phyloP scores from a whole-genome alignment of 345 rosid genomes.

The Ailanthus altissimus region DNA sequence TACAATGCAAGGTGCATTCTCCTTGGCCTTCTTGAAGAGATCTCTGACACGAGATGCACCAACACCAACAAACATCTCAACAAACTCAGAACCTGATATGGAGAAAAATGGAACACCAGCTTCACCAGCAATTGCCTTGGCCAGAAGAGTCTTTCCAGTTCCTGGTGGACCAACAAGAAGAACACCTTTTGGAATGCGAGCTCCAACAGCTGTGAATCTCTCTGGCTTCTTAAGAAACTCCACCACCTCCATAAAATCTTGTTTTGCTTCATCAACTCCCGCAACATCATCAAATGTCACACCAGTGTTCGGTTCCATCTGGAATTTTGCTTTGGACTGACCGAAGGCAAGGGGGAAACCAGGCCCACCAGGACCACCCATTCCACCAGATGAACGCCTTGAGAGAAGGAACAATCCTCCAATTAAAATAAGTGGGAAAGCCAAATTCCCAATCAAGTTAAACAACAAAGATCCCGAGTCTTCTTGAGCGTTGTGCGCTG shows the following conservation, averaged over 20 bases:
- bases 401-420: slow-evolving; percentile 98
- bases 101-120: slow-evolving; percentile 98
- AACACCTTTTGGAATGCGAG: slow-evolving; percentile 96
- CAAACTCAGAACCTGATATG: slow-evolving; percentile 96
- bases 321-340: slow-evolving; percentile 97
- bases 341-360: slow-evolving; percentile 88
- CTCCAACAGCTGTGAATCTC: slow-evolving; percentile 97
- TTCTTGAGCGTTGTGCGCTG: slow-evolving; percentile 98
- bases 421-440: slow-evolving; percentile 86
- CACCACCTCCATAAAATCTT: slow-evolving; percentile 98
- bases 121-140: slow-evolving; percentile 99
- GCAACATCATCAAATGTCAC: slow-evolving; percentile 99
- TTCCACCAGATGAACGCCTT: slow-evolving; percentile 89
- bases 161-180: slow-evolving; percentile 99
- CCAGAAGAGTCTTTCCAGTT: slow-evolving; percentile 97
- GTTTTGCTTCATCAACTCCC: slow-evolving; percentile 99
- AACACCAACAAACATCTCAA: slow-evolving; percentile 98
- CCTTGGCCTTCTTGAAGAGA: slow-evolving; percentile 94
- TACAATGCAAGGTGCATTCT: slow-evolving; percentile 96
- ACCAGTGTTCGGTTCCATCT: slow-evolving; percentile 98
- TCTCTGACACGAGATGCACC: slow-evolving; percentile 97
- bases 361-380: slow-evolving; percentile 99
- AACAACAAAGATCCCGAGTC: slow-evolving; percentile 84
- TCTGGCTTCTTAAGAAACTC: slow-evolving; percentile 98
- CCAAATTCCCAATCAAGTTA: slow-evolving; percentile 88